phyloP scores from a whole-genome alignment of 2,329 filamentous ascomycete genomes.

The Aspergillus sp. region DNA sequence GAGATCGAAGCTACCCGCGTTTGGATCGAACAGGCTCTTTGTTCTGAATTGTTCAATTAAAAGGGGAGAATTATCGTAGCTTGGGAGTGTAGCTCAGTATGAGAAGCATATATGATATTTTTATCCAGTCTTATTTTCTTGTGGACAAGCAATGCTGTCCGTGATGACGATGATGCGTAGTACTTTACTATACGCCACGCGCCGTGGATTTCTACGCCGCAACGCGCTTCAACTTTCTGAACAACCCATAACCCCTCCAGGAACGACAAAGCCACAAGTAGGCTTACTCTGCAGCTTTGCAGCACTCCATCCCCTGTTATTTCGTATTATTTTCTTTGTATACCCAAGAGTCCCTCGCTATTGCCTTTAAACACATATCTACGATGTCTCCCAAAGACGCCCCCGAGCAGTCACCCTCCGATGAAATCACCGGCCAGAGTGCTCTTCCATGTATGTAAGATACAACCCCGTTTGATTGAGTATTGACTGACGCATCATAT shows the following conservation, averaged over 20 bases:
- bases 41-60: too few species aligned
- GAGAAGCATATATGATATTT: too few species aligned
- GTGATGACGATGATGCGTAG: too few species aligned
- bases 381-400: slow-evolving; percentile 87
- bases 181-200: too few species aligned
- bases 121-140: too few species aligned
- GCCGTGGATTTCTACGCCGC: too few species aligned
- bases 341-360: background rate
- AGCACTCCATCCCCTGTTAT: too few species aligned
- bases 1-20: slow-evolving; percentile 1
- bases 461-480: background rate
- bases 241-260: background rate
- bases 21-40: too few species aligned
- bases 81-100: too few species aligned
- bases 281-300: background rate
- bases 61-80: too few species aligned
- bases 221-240: background rate
- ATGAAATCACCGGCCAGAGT: slow-evolving; percentile 79
- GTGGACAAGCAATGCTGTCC: too few species aligned
- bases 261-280: too few species aligned
- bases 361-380: background rate
- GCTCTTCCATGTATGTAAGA: slow-evolving; percentile 71
- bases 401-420: slow-evolving; percentile 60
- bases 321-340: background rate
- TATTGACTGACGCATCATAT: slow-evolving; percentile 3